Percentiles rank a stretch among this genome's conserved stretches.
Evolutionary conservation across 2,329 filamentous ascomycete species (phyloP).

Genomic region (Escovopsis weberi): DNA sequence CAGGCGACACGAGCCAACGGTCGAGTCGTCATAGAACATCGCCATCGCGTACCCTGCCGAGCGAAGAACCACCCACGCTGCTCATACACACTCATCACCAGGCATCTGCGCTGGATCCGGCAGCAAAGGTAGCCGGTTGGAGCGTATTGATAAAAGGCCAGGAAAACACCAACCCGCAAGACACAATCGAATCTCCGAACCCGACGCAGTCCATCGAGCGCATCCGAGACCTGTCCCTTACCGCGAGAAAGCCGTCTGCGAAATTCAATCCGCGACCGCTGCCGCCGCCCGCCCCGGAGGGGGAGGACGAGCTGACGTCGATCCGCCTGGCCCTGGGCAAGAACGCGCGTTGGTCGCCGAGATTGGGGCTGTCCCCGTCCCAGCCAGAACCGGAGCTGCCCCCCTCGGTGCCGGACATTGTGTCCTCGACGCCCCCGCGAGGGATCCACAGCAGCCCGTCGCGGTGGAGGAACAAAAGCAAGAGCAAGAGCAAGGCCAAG

Average conservation of each 20-base stretch:
- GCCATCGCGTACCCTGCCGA: no score
- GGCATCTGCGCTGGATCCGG: neutral
- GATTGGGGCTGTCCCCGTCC: slow-evolving; percentile 17
- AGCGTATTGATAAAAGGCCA: neutral
- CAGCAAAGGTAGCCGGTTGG: slow-evolving; percentile 1
- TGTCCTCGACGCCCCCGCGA: slow-evolving; percentile 38
- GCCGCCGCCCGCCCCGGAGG: slow-evolving; percentile 25
- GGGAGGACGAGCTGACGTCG: slow-evolving; percentile 16
- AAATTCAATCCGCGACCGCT: slow-evolving; percentile 32
- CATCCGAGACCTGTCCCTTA: slow-evolving; percentile 17
- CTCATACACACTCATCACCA: no score
- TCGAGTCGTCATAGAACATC: no score
- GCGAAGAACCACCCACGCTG: no score
- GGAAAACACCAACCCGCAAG: slow-evolving; percentile 6
- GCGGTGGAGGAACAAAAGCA: slow-evolving; percentile 23
- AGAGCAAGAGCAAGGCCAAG: slow-evolving; percentile 9
- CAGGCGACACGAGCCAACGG: no score
- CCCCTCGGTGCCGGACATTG: slow-evolving; percentile 37
- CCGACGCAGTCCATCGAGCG: slow-evolving; percentile 8
- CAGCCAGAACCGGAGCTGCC: slow-evolving; percentile 48
- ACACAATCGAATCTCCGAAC: slow-evolving; percentile 4
- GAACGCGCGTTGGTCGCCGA: slow-evolving; percentile 13
- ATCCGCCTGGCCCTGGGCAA: slow-evolving; percentile 12
- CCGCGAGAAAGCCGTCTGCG: slow-evolving; percentile 25
- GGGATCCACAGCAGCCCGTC: slow-evolving; percentile 48